Conservation (phyloP, 139 green algal species). For the Medakamo hakoo region DNA sequence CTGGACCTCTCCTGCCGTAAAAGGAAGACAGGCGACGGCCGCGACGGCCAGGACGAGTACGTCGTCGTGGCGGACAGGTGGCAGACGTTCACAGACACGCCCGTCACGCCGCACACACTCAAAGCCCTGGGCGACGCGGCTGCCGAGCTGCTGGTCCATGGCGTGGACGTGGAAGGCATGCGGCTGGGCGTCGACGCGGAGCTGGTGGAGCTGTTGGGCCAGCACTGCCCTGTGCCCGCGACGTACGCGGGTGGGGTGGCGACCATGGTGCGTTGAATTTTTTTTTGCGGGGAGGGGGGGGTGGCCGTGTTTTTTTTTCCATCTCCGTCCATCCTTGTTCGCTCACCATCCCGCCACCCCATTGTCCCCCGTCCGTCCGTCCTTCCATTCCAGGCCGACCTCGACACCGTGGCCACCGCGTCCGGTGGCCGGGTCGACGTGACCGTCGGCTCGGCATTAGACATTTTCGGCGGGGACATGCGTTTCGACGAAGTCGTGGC, state of each 20-base stretch:
- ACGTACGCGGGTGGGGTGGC: slow-evolving; percentile 90
- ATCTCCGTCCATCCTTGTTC: background rate
- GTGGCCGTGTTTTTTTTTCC: no score
- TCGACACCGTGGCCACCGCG: slow-evolving; percentile 49
- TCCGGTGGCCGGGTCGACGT: slow-evolving; percentile 73
- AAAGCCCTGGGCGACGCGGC: slow-evolving; percentile 46
- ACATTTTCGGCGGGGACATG: slow-evolving; percentile 92
- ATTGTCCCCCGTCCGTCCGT: background rate
- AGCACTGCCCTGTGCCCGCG: slow-evolving; percentile 51
- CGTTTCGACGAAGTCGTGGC: slow-evolving; percentile 73
- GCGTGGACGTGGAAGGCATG: slow-evolving; percentile 96
- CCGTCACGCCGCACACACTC: slow-evolving; percentile 39
- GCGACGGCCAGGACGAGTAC: slow-evolving; percentile 21
- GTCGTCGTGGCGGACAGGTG: slow-evolving; percentile 59
- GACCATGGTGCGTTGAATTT: slow-evolving; percentile 41
- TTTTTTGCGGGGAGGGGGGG: background rate
- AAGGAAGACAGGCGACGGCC: slow-evolving; percentile 32
- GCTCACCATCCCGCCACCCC: background rate
- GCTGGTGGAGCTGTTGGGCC: slow-evolving; percentile 70
- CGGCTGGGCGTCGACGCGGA: slow-evolving; percentile 89
- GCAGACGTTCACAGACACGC: slow-evolving; percentile 48
- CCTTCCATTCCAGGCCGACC: slow-evolving; percentile 46
- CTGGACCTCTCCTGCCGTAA: slow-evolving; percentile 87
- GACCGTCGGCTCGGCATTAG: slow-evolving; percentile 88
- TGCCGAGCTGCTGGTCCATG: slow-evolving; percentile 95